Evolutionary conservation across 352 stramenopile genomes (phyloP).

Genomic region (Globisporangium middletonii): DNA sequence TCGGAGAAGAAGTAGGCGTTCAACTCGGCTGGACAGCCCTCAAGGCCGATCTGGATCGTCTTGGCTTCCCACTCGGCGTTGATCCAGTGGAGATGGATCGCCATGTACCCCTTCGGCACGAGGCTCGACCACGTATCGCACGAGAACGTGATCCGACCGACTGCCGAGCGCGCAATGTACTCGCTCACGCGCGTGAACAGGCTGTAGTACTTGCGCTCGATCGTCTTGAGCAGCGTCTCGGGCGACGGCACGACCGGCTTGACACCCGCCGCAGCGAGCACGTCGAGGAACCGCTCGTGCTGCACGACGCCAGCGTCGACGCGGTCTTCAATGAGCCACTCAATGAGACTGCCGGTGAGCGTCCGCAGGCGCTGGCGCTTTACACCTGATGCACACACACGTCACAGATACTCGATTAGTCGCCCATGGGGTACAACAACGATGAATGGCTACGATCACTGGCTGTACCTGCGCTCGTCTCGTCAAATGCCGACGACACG

Average conservation of each 20-base stretch:
- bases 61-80: slow-evolving; percentile 85
- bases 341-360: slow-evolving; percentile 49
- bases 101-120: slow-evolving; percentile 71
- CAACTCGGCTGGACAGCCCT: slow-evolving; percentile 61
- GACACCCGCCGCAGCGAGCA: slow-evolving; percentile 35
- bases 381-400: slow-evolving; percentile 22
- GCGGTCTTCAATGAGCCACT: slow-evolving; percentile 75
- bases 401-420: neutral
- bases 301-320: slow-evolving; percentile 56
- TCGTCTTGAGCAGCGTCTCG: slow-evolving; percentile 55
- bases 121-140: slow-evolving; percentile 72
- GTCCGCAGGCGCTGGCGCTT: slow-evolving; percentile 68
- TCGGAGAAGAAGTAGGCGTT: slow-evolving; percentile 78
- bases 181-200: slow-evolving; percentile 65
- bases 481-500: slow-evolving; percentile 33
- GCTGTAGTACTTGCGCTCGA: slow-evolving; percentile 69
- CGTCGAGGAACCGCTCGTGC: slow-evolving; percentile 68
- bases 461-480: slow-evolving; percentile 32
- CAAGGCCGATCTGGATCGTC: slow-evolving; percentile 67
- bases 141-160: slow-evolving; percentile 68
- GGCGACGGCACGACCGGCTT: slow-evolving; percentile 48
- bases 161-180: slow-evolving; percentile 67
- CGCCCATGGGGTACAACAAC: no score
- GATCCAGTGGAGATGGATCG: slow-evolving; percentile 76
- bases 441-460: no score